These are phyloP conservation scores for Lentinula sp. DNA, from an alignment of 768 basidiomycete species.

Conservation along the genomic window DNA sequence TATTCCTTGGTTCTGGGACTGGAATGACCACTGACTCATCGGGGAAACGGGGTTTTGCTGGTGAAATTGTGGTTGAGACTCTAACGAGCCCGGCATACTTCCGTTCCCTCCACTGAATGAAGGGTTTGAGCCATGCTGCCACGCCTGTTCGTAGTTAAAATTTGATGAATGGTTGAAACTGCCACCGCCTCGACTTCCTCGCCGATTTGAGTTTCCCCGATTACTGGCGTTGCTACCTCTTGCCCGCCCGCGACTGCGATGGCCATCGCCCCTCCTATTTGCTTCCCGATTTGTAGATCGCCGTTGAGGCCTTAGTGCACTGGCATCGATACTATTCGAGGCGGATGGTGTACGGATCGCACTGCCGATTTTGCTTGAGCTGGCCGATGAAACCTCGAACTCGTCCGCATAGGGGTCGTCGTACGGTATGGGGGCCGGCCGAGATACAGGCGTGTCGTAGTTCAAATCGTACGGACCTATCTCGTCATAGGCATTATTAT, in stretches of 20 bases:
- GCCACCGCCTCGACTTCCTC: neutral
- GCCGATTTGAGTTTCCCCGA: neutral
- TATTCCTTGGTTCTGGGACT: neutral
- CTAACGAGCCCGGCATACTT: neutral
- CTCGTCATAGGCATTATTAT: slow-evolving; percentile 59
- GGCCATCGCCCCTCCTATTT: slow-evolving; percentile 11
- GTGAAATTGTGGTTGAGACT: neutral
- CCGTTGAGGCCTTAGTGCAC: slow-evolving; percentile 1
- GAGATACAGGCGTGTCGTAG: slow-evolving; percentile 45
- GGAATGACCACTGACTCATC: slow-evolving; percentile 4
- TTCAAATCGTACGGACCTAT: slow-evolving; percentile 67
- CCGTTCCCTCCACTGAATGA: neutral
- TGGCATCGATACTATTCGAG: neutral
- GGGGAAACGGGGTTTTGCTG: slow-evolving; percentile 1
- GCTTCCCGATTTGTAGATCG: slow-evolving; percentile 17
- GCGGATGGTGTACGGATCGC: neutral
- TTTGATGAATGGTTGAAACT: neutral
- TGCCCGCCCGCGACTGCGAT: slow-evolving; percentile 21
- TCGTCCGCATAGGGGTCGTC: slow-evolving; percentile 66
- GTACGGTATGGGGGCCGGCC: slow-evolving; percentile 67
- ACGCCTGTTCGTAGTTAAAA: neutral
- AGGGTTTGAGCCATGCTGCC: neutral
- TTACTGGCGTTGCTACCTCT: slow-evolving; percentile 18
- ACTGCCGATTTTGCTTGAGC: neutral
- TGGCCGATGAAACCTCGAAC: slow-evolving; percentile 24